A percentile compares a stretch with the other conserved stretches of the same genome.
Conservation (phyloP, 2,329 filamentous ascomycete species). For the Paracoccidioides brasiliensis region DNA sequence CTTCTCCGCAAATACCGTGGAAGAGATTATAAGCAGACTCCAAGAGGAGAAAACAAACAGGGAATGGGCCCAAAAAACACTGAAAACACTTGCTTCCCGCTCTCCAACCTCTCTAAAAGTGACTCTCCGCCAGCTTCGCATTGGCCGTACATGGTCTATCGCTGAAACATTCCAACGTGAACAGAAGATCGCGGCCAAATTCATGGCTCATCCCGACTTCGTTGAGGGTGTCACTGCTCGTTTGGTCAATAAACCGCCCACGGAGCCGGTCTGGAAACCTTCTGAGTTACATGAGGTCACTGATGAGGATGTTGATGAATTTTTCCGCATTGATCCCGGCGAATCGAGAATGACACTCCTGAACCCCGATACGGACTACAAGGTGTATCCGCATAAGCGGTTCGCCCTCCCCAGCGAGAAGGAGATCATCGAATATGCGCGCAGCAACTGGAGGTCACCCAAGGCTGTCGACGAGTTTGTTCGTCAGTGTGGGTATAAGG, state of each 20-base stretch:
- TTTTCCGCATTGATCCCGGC: constrained; percentile 47
- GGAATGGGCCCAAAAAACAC: constrained; percentile 67
- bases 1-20: constrained; percentile 55
- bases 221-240: constrained; percentile 76
- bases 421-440: constrained; percentile 32
- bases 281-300: constrained; percentile 55
- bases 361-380: constrained; percentile 46
- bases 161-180: constrained; percentile 74
- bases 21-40: constrained; percentile 58
- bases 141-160: constrained; percentile 66
- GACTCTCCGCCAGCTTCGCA: constrained; percentile 66
- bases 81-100: constrained; percentile 59
- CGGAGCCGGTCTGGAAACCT: constrained; percentile 63
- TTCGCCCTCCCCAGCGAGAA: constrained; percentile 63
- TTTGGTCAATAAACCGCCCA: constrained; percentile 56
- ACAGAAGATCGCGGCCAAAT: constrained; percentile 67
- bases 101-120: constrained; percentile 84
- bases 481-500: constrained; percentile 46
- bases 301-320: constrained; percentile 47
- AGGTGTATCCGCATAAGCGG: constrained; percentile 55
- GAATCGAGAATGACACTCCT: constrained; percentile 46
- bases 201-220: constrained; percentile 90
- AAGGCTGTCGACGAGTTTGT: constrained; percentile 54
- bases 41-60: constrained; percentile 41
- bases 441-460: constrained; percentile 33